Conservation (phyloP, 192 early-diverging fungal genomes). For the Powellomyces hirtus region DNA sequence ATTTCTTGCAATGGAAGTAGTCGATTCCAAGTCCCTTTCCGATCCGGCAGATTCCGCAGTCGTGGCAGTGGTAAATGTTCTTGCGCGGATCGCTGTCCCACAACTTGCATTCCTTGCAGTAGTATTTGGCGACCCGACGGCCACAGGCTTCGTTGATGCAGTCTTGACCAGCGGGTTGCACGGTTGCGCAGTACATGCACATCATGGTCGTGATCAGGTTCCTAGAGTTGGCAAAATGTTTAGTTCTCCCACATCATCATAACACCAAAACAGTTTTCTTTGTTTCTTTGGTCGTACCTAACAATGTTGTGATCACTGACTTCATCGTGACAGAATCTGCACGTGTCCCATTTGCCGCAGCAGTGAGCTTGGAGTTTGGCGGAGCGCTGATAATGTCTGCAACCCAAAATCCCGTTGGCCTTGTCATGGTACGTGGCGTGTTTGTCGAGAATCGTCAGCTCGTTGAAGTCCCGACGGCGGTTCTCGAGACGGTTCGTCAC, state of each 20-base stretch:
- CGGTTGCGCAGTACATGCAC: constrained; percentile 85
- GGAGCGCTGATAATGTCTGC: constrained; percentile 75
- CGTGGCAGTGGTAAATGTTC: constrained; percentile 89
- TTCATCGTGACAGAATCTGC: constrained; percentile 79
- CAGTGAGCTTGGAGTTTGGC: constrained; percentile 74
- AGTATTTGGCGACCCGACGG: constrained; percentile 69
- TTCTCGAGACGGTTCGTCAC: background rate
- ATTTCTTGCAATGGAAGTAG: constrained; percentile 90
- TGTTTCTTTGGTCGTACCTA: constrained; percentile 45
- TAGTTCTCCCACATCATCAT: background rate
- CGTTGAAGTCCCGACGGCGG: background rate
- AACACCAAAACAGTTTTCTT: background rate
- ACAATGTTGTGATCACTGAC: constrained; percentile 63
- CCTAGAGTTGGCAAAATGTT: constrained; percentile 28
- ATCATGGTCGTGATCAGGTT: constrained; percentile 77
- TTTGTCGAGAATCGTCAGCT: background rate
- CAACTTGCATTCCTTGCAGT: constrained; percentile 84
- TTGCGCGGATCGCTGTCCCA: constrained; percentile 85
- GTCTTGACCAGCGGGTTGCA: constrained; percentile 73
- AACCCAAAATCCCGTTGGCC: constrained; percentile 53
- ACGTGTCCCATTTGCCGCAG: constrained; percentile 70
- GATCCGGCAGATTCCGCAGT: constrained; percentile 89
- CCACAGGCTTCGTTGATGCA: constrained; percentile 69
- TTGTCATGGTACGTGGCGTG: constrained; percentile 5
- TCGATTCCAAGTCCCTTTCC: constrained; percentile 75